These are phyloP conservation scores for Metarhizium anisopliae DNA, from an alignment of 2,329 filamentous ascomycete species.

Conservation along the genomic window DNA sequence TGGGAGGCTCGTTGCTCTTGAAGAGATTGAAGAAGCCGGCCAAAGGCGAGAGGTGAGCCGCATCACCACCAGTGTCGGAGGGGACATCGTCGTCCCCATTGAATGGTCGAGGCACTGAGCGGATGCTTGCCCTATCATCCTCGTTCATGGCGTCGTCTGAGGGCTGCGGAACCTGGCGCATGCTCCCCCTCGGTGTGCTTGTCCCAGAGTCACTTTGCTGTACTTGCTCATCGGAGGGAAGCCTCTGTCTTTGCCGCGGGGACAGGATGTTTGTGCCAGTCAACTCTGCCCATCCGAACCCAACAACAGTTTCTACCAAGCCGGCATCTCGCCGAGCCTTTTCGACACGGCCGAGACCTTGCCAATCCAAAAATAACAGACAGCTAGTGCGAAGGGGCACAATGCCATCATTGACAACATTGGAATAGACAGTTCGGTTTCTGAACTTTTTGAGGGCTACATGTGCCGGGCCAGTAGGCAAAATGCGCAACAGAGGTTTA, in stretches of 20 bases:
- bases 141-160: slow-evolving; percentile 55
- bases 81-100: slow-evolving; percentile 17
- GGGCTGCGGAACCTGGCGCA: slow-evolving; percentile 61
- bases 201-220: slow-evolving; percentile 24
- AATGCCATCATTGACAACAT: slow-evolving; percentile 96
- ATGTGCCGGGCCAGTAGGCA: slow-evolving; percentile 88
- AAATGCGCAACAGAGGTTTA: slow-evolving; percentile 79
- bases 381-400: slow-evolving; percentile 92
- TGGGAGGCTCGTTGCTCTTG: slow-evolving; percentile 45
- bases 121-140: slow-evolving; percentile 53
- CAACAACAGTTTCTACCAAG: slow-evolving; percentile 83
- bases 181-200: slow-evolving; percentile 27
- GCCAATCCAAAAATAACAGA: slow-evolving; percentile 94
- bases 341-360: slow-evolving; percentile 83
- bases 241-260: slow-evolving; percentile 35
- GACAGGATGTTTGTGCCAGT: slow-evolving; percentile 57
- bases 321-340: slow-evolving; percentile 90
- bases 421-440: slow-evolving; percentile 88
- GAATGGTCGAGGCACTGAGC: slow-evolving; percentile 29
- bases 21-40: slow-evolving; percentile 67
- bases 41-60: slow-evolving; percentile 33
- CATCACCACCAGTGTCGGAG: slow-evolving; percentile 18
- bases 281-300: slow-evolving; percentile 90
- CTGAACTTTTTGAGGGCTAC: slow-evolving; percentile 78
- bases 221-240: slow-evolving; percentile 21